Percentiles rank a stretch among this genome's conserved stretches.
These are phyloP conservation scores for Trichomonascaceae sp. DNA, from an alignment of 1,139 yeast genomes.

Conservation along the genomic window DNA sequence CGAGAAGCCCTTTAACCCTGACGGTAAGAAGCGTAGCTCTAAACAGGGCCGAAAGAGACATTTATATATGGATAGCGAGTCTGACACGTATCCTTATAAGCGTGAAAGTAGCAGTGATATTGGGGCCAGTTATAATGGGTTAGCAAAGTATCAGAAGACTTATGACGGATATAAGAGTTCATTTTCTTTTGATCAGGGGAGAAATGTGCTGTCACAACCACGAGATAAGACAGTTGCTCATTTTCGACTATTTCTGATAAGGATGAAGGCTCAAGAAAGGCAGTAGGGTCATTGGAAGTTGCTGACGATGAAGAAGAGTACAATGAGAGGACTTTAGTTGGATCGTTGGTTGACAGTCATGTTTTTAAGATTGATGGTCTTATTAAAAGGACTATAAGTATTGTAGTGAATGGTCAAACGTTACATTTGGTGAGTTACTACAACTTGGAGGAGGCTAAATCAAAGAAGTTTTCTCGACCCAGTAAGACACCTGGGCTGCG, in stretches of 20 bases:
- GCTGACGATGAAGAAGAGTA: constrained; percentile 11
- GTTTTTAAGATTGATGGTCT: constrained; percentile 72
- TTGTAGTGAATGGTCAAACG: constrained; percentile 38
- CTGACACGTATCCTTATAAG: not conserved
- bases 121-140: not conserved
- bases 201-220: not conserved
- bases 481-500: constrained; percentile 47
- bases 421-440: constrained; percentile 78
- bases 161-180: not conserved
- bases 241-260: not conserved
- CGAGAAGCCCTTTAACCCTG: constrained; percentile 48
- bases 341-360: constrained; percentile 54
- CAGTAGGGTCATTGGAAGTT: not conserved
- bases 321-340: constrained; percentile 40
- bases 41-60: constrained; percentile 24
- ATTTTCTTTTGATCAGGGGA: not conserved
- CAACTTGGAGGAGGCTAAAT: constrained; percentile 62
- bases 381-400: constrained; percentile 73
- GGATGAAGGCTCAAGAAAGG: not conserved
- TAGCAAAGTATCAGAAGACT: not conserved
- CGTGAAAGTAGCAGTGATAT: not conserved
- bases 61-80: not conserved
- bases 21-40: constrained; percentile 36
- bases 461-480: constrained; percentile 55
- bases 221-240: not conserved